A percentile compares a stretch with the other conserved stretches of the same genome.
Evolutionary conservation across 1,139 yeast species (phyloP).

Genomic region (Eremothecium coryli): DNA sequence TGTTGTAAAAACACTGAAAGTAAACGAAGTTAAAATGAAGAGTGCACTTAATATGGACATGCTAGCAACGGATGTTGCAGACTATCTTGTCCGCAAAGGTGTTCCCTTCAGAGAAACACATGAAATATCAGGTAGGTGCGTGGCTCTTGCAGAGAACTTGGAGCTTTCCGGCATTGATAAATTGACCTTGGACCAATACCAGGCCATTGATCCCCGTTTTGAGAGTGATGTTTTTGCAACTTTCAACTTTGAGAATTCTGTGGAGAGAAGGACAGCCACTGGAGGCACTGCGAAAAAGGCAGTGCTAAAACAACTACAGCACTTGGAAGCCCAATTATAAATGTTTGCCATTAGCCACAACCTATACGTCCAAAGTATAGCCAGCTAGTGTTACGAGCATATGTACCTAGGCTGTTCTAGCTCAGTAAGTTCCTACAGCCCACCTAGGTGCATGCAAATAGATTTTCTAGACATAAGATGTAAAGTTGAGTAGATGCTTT

Average conservation of each 20-base stretch:
- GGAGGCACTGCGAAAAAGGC: constrained; percentile 97
- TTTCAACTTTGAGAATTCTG: constrained; percentile 86
- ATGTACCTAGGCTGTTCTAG: too few species aligned
- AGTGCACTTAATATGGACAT: constrained; percentile 94
- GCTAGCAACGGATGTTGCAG: constrained; percentile 98
- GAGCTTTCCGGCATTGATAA: constrained; percentile 73
- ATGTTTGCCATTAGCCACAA: too few species aligned
- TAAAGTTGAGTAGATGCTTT: too few species aligned
- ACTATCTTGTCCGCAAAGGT: constrained; percentile 91
- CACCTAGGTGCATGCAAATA: too few species aligned
- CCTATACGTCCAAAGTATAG: too few species aligned
- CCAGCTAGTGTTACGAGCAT: too few species aligned
- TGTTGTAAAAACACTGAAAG: constrained; percentile 74
- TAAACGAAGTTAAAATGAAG: constrained; percentile 67
- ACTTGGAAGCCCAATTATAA: constrained; percentile 33
- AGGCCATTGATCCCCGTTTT: constrained; percentile 71
- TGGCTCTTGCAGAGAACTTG: constrained; percentile 74
- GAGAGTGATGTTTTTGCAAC: constrained; percentile 70
- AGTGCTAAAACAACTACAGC: constrained; percentile 61
- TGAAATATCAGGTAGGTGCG: constrained; percentile 97
- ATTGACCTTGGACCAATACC: constrained; percentile 65
- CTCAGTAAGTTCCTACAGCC: too few species aligned
- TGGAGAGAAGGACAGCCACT: constrained; percentile 90
- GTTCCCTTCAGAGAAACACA: constrained; percentile 99
- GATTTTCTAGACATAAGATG: too few species aligned